A percentile compares a stretch with the other conserved stretches of the same genome.
These are phyloP conservation scores for Phytophthora ohioensis DNA, from an alignment of 352 stramenopile species.

Conservation along the genomic window DNA sequence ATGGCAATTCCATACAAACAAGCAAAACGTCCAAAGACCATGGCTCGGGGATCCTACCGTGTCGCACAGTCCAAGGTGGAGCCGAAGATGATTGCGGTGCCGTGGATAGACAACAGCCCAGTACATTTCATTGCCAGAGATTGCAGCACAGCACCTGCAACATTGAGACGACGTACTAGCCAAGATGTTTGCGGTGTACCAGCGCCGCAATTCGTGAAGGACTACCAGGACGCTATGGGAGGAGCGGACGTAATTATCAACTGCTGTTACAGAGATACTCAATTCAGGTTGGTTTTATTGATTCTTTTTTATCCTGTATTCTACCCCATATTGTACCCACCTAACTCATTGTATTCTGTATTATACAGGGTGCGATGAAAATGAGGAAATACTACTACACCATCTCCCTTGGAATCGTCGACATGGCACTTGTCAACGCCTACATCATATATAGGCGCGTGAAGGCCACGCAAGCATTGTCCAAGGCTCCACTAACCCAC, in stretches of 20 bases:
- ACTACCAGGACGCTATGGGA: conserved; percentile 18
- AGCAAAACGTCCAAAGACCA: neutral
- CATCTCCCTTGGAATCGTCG: conserved; percentile 7
- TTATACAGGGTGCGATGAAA: conserved; percentile 13
- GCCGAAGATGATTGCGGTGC: conserved; percentile 6
- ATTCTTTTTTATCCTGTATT: conserved; percentile 11
- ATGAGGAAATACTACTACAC: conserved; percentile 20
- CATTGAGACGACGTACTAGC: neutral
- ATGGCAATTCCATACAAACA: conserved; percentile 13
- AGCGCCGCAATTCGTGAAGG: conserved; percentile 12
- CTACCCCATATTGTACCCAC: neutral
- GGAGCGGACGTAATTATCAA: neutral
- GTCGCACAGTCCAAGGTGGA: conserved; percentile 5
- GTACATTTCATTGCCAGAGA: conserved; percentile 12
- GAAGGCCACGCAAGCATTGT: neutral
- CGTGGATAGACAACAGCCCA: conserved; percentile 16
- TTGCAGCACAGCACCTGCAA: conserved; percentile 7
- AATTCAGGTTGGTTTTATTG: neutral
- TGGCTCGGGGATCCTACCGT: neutral
- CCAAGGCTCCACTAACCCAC: conserved; percentile 2
- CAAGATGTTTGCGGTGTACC: conserved; percentile 1
- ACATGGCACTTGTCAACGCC: conserved; percentile 8
- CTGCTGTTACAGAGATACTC: conserved; percentile 1
- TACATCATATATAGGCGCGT: conserved; percentile 13
- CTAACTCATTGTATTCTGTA: neutral